Evolutionary conservation across 768 basidiomycete genomes (phyloP).

Genomic region (Exsudoporus frostii): DNA sequence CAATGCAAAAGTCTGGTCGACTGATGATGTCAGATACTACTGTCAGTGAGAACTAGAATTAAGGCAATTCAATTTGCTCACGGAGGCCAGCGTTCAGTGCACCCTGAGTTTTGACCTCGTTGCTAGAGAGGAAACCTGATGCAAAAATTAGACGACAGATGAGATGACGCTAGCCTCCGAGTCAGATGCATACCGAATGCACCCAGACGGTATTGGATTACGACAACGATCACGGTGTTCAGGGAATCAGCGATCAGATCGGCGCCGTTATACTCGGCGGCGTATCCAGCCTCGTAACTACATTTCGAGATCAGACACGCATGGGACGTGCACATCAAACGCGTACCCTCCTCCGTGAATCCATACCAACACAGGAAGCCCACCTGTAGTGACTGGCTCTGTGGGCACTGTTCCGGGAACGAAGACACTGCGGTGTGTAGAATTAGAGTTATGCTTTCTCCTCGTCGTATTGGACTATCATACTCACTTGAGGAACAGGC

Average conservation of each 20-base stretch:
- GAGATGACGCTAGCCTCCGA: background rate
- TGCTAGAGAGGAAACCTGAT: slow-evolving; percentile 33
- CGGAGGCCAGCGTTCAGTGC: slow-evolving; percentile 35
- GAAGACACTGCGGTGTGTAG: slow-evolving; percentile 6
- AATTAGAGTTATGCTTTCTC: no score
- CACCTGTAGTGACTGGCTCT: background rate
- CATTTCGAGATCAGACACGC: background rate
- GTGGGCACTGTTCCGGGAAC: slow-evolving; percentile 3
- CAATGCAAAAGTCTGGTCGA: slow-evolving; percentile 36
- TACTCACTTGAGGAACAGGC: slow-evolving; percentile 27
- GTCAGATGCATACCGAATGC: slow-evolving; percentile 25
- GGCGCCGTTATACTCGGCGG: slow-evolving; percentile 13
- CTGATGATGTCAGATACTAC: slow-evolving; percentile 6
- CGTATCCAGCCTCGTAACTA: slow-evolving; percentile 27
- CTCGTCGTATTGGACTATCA: no score
- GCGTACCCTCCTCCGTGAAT: slow-evolving; percentile 37
- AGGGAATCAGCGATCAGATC: slow-evolving; percentile 26
- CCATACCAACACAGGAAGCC: slow-evolving; percentile 34
- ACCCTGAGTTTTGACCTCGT: slow-evolving; percentile 29
- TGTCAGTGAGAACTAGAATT: background rate
- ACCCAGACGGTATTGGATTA: slow-evolving; percentile 37
- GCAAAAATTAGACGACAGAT: background rate
- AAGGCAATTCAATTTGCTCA: slow-evolving; percentile 7
- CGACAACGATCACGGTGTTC: slow-evolving; percentile 24
- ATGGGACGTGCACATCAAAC: background rate